phyloP scores from a whole-genome alignment of 352 stramenopile species.

The Phytophthora pluvialis region DNA sequence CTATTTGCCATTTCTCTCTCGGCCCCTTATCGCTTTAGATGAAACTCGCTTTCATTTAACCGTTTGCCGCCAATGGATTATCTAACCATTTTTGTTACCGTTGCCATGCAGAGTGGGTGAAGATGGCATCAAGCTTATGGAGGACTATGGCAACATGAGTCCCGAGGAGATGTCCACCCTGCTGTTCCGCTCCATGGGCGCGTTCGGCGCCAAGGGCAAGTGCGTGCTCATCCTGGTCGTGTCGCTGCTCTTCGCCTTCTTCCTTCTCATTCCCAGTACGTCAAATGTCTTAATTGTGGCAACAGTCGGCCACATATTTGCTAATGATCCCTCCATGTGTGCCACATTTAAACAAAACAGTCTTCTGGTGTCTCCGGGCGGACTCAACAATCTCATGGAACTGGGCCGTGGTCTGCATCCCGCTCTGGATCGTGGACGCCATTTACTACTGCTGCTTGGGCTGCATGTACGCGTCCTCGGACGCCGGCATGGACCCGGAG shows the following conservation, averaged over 20 bases:
- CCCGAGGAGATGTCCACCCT: slow-evolving; percentile 72
- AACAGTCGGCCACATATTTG: slow-evolving; percentile 12
- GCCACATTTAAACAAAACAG: slow-evolving; percentile 28
- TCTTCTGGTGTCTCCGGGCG: slow-evolving; percentile 86
- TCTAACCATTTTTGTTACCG: slow-evolving; percentile 1
- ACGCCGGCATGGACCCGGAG: slow-evolving; percentile 61
- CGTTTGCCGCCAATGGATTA: neutral
- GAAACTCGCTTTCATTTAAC: neutral
- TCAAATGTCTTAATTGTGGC: slow-evolving; percentile 10
- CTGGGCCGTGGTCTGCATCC: slow-evolving; percentile 83
- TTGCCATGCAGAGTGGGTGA: slow-evolving; percentile 64
- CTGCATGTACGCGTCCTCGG: slow-evolving; percentile 58
- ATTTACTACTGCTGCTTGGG: slow-evolving; percentile 84
- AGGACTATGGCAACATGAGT: slow-evolving; percentile 87
- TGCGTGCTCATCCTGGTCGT: slow-evolving; percentile 74
- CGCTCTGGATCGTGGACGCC: slow-evolving; percentile 77
- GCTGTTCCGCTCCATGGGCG: slow-evolving; percentile 78
- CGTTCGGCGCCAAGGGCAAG: slow-evolving; percentile 71
- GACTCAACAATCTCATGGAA: slow-evolving; percentile 79
- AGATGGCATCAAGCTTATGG: slow-evolving; percentile 90
- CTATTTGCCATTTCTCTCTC: slow-evolving; percentile 1
- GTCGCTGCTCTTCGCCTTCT: slow-evolving; percentile 83
- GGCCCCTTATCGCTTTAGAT: slow-evolving; percentile 2
- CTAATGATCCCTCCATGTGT: slow-evolving; percentile 26
- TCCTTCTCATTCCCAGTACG: slow-evolving; percentile 87